Base-by-base conservation (phyloP, 1,284 basidiomycete genomes). In the Cutaneotrichosporon mucoides region DNA sequence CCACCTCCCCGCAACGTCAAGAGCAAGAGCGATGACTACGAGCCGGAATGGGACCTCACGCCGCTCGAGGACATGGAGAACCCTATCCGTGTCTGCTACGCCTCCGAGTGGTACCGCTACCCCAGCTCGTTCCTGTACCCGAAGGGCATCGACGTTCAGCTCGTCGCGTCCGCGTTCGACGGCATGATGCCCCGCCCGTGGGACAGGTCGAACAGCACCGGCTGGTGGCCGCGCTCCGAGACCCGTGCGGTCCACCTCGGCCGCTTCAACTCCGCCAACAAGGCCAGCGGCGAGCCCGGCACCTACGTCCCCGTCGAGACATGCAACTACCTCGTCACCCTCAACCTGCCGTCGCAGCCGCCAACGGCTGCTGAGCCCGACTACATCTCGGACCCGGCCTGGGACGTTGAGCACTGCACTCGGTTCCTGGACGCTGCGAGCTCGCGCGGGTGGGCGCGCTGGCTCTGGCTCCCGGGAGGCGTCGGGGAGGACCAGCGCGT, bases 101-200 rank as follows among this genome's bases (percentile, higher is more conserved):
- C 88, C 38, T 91, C 94, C 72, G 95, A 99, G 77, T 99, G 96
- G 96, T 83, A 98, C 73, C 84, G 95, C 12, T 99, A 94, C 82
- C 92, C 94, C 0, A 85, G 89, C 1, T 88, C 89, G 73, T 98
- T 90, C 78, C 84, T 95, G 51, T 83, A 98, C 15, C 93, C 95
- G 1, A 84, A 88, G 56, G 88, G 85, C 13, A 81, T 97, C 57
- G 83, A 86, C 49, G 86, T 95, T 12, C 83, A 88, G 63, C 98
- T 92, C 79, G 81, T 98, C 73, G 88, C 90, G 80, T 92, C 88
- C 76, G 90, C 88, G 57, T 96, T 97, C 69, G 82, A 87, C 59
- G 95, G 93, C 12, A 85, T 93, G 73, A 81, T 99, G 64, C 96
- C 96, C 5, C 85, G 88, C 44, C 65, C 62, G 53, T 79, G 65